A percentile compares a stretch with the other conserved stretches of the same genome.
Evolutionary conservation across 768 basidiomycete species (phyloP).

Genomic region (Suillus alpinus): DNA sequence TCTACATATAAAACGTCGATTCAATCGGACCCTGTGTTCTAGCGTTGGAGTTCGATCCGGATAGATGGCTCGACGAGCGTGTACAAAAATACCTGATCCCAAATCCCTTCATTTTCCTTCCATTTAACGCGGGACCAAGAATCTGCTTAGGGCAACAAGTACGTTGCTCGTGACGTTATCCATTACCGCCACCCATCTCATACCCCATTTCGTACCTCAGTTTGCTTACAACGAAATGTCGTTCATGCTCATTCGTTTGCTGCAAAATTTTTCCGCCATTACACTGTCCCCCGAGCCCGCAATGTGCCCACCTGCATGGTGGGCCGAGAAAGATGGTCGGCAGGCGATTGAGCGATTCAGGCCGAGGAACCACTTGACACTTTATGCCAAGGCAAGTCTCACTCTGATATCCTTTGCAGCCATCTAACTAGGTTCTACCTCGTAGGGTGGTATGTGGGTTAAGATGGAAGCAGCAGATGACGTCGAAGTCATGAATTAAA

Average conservation of each 20-base stretch:
- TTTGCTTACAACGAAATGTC: slow-evolving; percentile 33
- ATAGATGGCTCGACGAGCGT: slow-evolving; percentile 40
- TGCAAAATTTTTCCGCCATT: slow-evolving; percentile 26
- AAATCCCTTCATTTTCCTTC: slow-evolving; percentile 41
- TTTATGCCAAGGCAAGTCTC: slow-evolving; percentile 36
- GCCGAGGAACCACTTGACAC: slow-evolving; percentile 25
- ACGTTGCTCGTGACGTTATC: slow-evolving; percentile 11
- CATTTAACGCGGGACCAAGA: slow-evolving; percentile 40
- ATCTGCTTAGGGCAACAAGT: slow-evolving; percentile 36
- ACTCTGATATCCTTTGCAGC: background rate
- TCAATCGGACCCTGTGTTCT: background rate
- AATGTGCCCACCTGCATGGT: slow-evolving; percentile 21
- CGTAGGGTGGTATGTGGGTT: slow-evolving; percentile 45
- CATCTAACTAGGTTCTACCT: background rate
- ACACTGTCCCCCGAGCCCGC: slow-evolving; percentile 22
- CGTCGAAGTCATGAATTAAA: slow-evolving; percentile 20
- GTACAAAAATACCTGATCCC: slow-evolving; percentile 30
- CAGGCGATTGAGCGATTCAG: slow-evolving; percentile 23
- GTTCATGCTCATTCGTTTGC: slow-evolving; percentile 26
- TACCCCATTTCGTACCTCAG: slow-evolving; percentile 17
- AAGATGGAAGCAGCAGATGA: slow-evolving; percentile 33
- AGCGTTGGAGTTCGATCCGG: slow-evolving; percentile 35
- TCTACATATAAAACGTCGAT: background rate
- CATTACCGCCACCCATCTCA: slow-evolving; percentile 3
- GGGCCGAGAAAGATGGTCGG: slow-evolving; percentile 24